phyloP scores from a whole-genome alignment of 2,329 filamentous ascomycete genomes.

The Thelonectria discophora region DNA sequence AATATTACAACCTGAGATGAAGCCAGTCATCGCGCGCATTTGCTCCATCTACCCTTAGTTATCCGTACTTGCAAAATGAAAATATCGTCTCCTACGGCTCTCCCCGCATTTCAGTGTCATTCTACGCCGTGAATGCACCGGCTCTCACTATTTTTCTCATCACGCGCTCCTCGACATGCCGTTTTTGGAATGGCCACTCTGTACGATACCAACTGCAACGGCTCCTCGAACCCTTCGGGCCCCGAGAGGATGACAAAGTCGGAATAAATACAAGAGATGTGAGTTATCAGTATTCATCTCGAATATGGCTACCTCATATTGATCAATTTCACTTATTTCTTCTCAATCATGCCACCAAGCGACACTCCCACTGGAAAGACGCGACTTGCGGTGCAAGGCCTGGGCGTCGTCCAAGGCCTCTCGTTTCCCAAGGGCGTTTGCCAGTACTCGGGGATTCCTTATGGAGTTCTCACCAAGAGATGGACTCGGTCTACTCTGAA shows the following conservation, averaged over 20 bases:
- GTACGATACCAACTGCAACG: background rate
- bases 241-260: background rate
- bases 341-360: conserved; percentile 9
- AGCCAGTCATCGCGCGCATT: too few species aligned
- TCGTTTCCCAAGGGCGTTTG: conserved; percentile 17
- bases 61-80: too few species aligned
- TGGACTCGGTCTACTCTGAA: conserved; percentile 28
- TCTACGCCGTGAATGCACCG: background rate
- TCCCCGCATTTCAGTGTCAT: background rate
- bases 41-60: too few species aligned
- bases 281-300: background rate
- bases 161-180: conserved; percentile 1
- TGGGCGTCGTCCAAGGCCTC: conserved; percentile 14
- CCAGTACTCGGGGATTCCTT: conserved; percentile 31
- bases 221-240: background rate
- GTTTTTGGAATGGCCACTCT: background rate
- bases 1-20: too few species aligned
- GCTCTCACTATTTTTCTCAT: background rate
- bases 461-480: conserved; percentile 25
- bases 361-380: conserved; percentile 8
- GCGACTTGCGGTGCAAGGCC: conserved; percentile 5
- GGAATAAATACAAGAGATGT: background rate
- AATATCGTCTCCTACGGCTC: background rate
- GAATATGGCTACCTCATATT: background rate
- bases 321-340: background rate